Conservation (phyloP, 2,329 filamentous ascomycete species). For the Tetracladium maxilliforme region DNA sequence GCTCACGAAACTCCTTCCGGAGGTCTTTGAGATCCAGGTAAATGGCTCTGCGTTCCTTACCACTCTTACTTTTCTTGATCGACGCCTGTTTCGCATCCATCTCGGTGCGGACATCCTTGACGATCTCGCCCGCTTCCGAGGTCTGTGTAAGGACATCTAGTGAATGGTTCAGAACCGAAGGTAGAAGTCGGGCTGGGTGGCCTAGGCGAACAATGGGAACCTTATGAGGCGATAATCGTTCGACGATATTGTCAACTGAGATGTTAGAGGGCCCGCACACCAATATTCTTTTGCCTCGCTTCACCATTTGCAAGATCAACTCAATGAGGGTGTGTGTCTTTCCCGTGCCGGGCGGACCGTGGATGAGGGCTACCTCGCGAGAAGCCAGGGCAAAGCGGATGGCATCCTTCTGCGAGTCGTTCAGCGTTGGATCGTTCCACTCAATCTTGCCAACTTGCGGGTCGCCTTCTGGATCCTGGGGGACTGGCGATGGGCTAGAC, state of each 20-base stretch:
- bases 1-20: slow-evolving; percentile 73
- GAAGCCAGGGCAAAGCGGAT: slow-evolving; percentile 74
- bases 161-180: slow-evolving; percentile 77
- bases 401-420: slow-evolving; percentile 53
- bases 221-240: slow-evolving; percentile 72
- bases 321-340: slow-evolving; percentile 97
- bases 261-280: slow-evolving; percentile 98
- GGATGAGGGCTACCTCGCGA: slow-evolving; percentile 74
- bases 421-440: slow-evolving; percentile 47
- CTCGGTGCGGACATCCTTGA: slow-evolving; percentile 78
- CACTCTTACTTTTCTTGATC: slow-evolving; percentile 73
- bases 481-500: slow-evolving; percentile 32
- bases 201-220: slow-evolving; percentile 80
- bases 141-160: slow-evolving; percentile 83
- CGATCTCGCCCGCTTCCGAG: slow-evolving; percentile 78
- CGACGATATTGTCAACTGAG: slow-evolving; percentile 95
- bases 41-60: slow-evolving; percentile 64
- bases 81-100: slow-evolving; percentile 87
- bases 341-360: slow-evolving; percentile 89
- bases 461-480: slow-evolving; percentile 20
- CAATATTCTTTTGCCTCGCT: slow-evolving; percentile 52
- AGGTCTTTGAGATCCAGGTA: slow-evolving; percentile 77
- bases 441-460: slow-evolving; percentile 29
- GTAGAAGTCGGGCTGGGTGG: slow-evolving; percentile 80
- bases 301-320: slow-evolving; percentile 79